Base-by-base conservation (phyloP, 2,329 filamentous ascomycete genomes). In the Arthrobotrys iridis region DNA sequence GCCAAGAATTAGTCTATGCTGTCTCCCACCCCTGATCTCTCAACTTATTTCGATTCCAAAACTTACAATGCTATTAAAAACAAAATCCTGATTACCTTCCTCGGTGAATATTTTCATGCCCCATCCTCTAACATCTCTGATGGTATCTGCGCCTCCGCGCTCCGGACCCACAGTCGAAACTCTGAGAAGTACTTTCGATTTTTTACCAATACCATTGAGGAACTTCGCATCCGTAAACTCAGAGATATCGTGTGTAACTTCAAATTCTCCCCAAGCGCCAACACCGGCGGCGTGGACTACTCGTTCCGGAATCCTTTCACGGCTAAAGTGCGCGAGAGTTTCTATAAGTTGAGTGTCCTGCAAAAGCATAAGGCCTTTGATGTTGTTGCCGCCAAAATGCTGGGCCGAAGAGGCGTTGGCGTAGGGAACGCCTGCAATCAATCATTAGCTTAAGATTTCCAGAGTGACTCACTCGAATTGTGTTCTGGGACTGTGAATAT, bases 321-420 rank as follows among this genome's bases (percentile, higher is more conserved):
- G 84, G 70, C 87, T 85, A 78, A 89, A 89, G 79, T 89, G 87
- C 1, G 88, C 85, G 0, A 89, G 81, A 0, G 86, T 85, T 76
- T 89, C 87, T 68, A 89, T 85, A n/a, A 89, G 79, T 59, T 88
- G 86, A n/a, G 86, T 88, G 78, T 88, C 87, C 73, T 86, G 84
- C 0, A 89, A 81, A n/a, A 75, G 46, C 70, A 75, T 68, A 33
- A 75, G 48, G 11, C 70, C 70, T 15, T 75, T 75, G 15, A 86
- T 81, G 6, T 84, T 84, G 15, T 81, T 81, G 22, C 80, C 80
- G 18, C 78, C 78, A 28, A 81, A 79, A 11, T 79, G 77, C 26
- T 78, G 77, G 7, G 78, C 77, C 1, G 77, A 77, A 2, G 79
- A 78, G 4, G 80, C 79, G 60, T 81, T 77, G n/a, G 73, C 77